Conservation (phyloP, 345 rosid genomes). For the Gossypium australe region DNA sequence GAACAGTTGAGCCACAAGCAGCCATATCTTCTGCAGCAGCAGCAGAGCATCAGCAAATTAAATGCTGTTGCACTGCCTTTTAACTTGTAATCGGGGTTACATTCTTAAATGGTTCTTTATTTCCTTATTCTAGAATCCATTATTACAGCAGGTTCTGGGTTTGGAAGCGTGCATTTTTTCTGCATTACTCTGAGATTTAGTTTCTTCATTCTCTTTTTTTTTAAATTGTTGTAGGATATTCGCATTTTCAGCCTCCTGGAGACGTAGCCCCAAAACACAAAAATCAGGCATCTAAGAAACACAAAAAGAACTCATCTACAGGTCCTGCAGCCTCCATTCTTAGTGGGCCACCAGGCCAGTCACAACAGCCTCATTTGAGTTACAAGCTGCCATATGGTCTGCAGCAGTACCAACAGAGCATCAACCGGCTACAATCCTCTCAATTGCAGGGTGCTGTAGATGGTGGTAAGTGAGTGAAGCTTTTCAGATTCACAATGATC, state of each 20-base stretch:
- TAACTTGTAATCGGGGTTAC: slow-evolving; percentile 3
- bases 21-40: slow-evolving; percentile 14
- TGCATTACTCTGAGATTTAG: slow-evolving; percentile 1
- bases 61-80: slow-evolving; percentile 10
- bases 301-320: slow-evolving; percentile 1
- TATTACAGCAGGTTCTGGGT: neutral
- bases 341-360: slow-evolving; percentile 11
- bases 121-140: neutral
- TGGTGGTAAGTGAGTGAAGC: neutral
- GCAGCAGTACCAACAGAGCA: slow-evolving; percentile 14
- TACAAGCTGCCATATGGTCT: slow-evolving; percentile 2
- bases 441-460: slow-evolving; percentile 17
- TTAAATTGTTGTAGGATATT: slow-evolving; percentile 12
- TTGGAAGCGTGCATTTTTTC: neutral
- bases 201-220: neutral
- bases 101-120: neutral
- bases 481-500: neutral
- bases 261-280: slow-evolving; percentile 3
- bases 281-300: slow-evolving; percentile 10
- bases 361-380: slow-evolving; percentile 15
- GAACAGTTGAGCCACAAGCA: slow-evolving; percentile 10
- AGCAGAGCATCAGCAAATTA: slow-evolving; percentile 12
- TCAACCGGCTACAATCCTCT: slow-evolving; percentile 2
- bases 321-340: neutral
- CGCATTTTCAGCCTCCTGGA: slow-evolving; percentile 7